Evolutionary conservation across 352 stramenopile species (phyloP), one percentile per base, ranked within the genome.

Genomic region (Phytopythium litorale): DNA sequence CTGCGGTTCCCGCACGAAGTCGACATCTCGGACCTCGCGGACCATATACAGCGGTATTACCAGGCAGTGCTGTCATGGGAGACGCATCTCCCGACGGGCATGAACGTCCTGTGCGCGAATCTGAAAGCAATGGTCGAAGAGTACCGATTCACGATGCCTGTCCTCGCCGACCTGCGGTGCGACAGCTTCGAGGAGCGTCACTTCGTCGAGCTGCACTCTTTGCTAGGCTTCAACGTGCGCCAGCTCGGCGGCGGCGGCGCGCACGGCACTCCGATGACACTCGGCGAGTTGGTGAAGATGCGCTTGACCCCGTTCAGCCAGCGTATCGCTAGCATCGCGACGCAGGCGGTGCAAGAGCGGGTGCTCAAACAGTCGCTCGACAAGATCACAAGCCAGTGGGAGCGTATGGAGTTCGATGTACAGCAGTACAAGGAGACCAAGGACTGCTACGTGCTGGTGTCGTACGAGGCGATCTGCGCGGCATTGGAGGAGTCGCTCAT

Each of bases 401-500:
- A 93, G 54, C 72, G 67, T 16, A 81, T 88, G 32, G 81, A 96
- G 53, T 94, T 98, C 33, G 88, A 97, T 16, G 81, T 97, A 18
- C 90, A 90, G 58, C 51, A 65, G 3, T 96, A 98, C 76, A 98
- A 98, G 56, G 91, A 97, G 51, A 73, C 66, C 7, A 97, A 96
- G 61, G 92, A 97, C 49, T 75, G 91, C 56, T 97, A 75, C 60
- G 78, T 98, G 23, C 70, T 98, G 0, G 75, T 79, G 0, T 82
- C 88, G 28, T 76, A 84, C n/a, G 88, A 91, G 33, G 78, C 84
- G 38, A 74, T 97, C 7, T 84, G 94, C 23, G 75, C 85, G 8
- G 79, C 71, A 32, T 65, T 97, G 11, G 92, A 98, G 65, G 92
- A 98, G 59, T 96, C 89, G 0, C 75, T 97, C 13, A 85, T 98